Conservation (phyloP, 768 basidiomycete species). For the Omphalotus guepiniiformis region DNA sequence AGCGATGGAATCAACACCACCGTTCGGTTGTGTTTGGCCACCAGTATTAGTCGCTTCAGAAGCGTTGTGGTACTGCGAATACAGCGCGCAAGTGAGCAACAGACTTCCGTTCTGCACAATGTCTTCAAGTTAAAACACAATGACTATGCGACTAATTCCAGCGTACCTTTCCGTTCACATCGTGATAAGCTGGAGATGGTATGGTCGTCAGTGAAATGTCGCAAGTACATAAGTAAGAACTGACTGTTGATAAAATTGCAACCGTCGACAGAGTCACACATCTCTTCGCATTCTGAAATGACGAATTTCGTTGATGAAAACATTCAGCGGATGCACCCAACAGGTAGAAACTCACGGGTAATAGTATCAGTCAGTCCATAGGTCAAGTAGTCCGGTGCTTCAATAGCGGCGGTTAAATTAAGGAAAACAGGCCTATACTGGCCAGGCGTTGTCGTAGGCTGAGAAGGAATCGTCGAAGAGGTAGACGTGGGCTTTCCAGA, state of each 20-base stretch:
- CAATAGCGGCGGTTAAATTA: constrained; percentile 26
- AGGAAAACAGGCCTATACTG: constrained; percentile 23
- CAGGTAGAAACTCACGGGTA: constrained; percentile 15
- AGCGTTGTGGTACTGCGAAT: constrained; percentile 28
- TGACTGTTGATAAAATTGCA: constrained; percentile 30
- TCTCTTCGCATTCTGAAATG: constrained; percentile 23
- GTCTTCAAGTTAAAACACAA: no score
- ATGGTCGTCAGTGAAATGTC: neutral
- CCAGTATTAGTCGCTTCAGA: constrained; percentile 36
- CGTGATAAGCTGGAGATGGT: constrained; percentile 25
- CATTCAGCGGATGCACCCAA: neutral
- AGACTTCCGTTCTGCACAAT: constrained; percentile 27
- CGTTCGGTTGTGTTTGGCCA: constrained; percentile 40
- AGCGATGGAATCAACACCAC: constrained; percentile 35
- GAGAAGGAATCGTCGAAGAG: no score
- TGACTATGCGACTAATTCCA: no score
- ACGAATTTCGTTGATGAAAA: neutral
- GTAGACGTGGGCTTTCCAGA: constrained; percentile 12
- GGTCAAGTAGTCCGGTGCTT: constrained; percentile 29
- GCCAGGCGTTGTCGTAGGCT: constrained; percentile 20
- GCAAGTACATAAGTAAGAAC: constrained; percentile 3
- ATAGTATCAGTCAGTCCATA: constrained; percentile 32
- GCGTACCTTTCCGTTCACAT: constrained; percentile 31
- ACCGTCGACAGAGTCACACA: constrained; percentile 26
- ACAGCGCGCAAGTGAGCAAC: constrained; percentile 32